Conservation (phyloP, 2,329 filamentous ascomycete genomes). For the Emmonsiellopsis sp. region DNA sequence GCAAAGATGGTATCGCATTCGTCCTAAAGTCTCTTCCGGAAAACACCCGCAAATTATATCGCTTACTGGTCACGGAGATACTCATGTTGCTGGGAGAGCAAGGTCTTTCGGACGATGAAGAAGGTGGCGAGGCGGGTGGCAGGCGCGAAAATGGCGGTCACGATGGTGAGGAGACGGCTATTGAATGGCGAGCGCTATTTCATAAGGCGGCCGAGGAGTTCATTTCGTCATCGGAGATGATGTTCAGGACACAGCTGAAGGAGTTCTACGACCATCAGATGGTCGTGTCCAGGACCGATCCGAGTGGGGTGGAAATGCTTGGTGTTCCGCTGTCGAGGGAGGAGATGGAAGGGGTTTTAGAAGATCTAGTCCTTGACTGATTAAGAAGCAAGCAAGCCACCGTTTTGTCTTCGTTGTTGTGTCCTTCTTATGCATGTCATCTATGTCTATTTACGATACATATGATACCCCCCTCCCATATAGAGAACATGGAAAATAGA, state of each 20-base stretch:
- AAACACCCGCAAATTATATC: constrained; percentile 82
- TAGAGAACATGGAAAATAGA: constrained; percentile 1
- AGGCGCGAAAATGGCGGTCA: constrained; percentile 13
- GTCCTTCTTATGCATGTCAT: not conserved
- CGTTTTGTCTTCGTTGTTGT: not conserved
- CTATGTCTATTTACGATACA: not conserved
- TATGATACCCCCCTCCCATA: not conserved
- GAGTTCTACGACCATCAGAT: constrained; percentile 99
- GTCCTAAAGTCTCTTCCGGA: constrained; percentile 85
- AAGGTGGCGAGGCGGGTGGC: constrained; percentile 23
- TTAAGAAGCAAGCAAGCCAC: not conserved
- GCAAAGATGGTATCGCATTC: constrained; percentile 84
- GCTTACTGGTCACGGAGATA: constrained; percentile 75
- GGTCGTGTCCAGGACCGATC: constrained; percentile 81
- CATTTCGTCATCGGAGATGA: constrained; percentile 93
- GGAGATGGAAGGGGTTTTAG: constrained; percentile 79
- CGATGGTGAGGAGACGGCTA: constrained; percentile 45
- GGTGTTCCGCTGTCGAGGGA: constrained; percentile 79
- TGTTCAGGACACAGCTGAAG: constrained; percentile 85
- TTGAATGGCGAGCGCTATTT: constrained; percentile 87
- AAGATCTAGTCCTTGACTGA: constrained; percentile 52
- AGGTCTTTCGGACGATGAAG: constrained; percentile 44
- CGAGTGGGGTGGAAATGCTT: constrained; percentile 73
- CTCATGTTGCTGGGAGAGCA: constrained; percentile 56
- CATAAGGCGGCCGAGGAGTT: constrained; percentile 96